These are phyloP conservation scores for Arthrobotrys conoides DNA, from an alignment of 2,329 filamentous ascomycete species.

Conservation along the genomic window DNA sequence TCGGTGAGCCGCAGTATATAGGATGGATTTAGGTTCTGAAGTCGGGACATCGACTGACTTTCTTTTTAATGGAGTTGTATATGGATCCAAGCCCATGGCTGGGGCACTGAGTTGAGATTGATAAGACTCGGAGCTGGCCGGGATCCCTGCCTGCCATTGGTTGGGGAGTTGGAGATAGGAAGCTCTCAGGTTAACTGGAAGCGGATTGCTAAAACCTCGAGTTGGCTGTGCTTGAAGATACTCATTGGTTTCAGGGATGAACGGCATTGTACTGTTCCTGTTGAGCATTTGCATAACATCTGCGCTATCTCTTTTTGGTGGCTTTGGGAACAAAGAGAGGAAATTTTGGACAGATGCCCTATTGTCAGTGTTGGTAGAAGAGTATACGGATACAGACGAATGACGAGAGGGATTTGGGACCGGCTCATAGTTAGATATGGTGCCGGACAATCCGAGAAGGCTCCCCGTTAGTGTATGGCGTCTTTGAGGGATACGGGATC, in stretches of 20 bases:
- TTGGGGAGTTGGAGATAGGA: conserved; percentile 2
- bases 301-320: conserved; percentile 26
- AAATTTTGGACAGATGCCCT: conserved; percentile 15
- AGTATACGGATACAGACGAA: conserved; percentile 7
- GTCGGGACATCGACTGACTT: not conserved
- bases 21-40: conserved; percentile 5
- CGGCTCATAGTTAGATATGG: not conserved
- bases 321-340: conserved; percentile 37
- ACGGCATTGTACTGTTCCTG: conserved; percentile 31
- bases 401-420: not conserved
- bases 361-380: conserved; percentile 5
- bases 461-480: conserved; percentile 43
- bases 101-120: not conserved
- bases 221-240: not conserved
- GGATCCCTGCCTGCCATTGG: conserved; percentile 13
- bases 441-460: conserved; percentile 15
- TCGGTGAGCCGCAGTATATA: conserved; percentile 9
- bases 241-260: conserved; percentile 31
- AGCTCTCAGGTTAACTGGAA: conserved; percentile 4
- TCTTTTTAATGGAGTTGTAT: conserved; percentile 2
- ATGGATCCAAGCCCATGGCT: not conserved
- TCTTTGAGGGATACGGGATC: conserved; percentile 22
- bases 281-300: conserved; percentile 21
- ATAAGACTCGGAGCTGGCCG: not conserved
- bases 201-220: conserved; percentile 29